These are phyloP conservation scores for Chaetomidium leptoderma DNA, from an alignment of 495 filamentous ascomycete genomes.

Conservation along the genomic window DNA sequence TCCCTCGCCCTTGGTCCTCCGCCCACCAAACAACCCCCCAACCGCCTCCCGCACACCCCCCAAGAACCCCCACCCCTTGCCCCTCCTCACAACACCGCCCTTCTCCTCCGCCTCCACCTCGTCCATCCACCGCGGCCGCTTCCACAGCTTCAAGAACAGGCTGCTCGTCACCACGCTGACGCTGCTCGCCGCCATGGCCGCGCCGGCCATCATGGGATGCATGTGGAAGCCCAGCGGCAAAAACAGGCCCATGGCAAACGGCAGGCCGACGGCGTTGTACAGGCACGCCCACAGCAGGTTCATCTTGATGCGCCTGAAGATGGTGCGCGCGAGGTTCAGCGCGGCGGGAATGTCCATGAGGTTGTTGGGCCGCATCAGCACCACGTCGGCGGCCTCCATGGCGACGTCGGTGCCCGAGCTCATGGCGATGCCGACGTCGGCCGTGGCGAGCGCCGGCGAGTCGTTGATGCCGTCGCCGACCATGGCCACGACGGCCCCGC, in stretches of 20 bases:
- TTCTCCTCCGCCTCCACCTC: slow-evolving; percentile 49
- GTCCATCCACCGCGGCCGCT: slow-evolving; percentile 83
- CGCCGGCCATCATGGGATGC: slow-evolving; percentile 91
- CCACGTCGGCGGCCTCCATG: slow-evolving; percentile 95
- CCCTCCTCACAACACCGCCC: slow-evolving; percentile 35
- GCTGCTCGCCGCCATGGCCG: slow-evolving; percentile 87
- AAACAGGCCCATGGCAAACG: slow-evolving; percentile 95
- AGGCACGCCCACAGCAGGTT: slow-evolving; percentile 88
- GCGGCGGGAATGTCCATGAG: slow-evolving; percentile 87
- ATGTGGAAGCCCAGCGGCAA: slow-evolving; percentile 82
- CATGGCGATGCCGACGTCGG: slow-evolving; percentile 89
- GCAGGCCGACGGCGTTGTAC: slow-evolving; percentile 89
- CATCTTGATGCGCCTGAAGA: slow-evolving; percentile 89
- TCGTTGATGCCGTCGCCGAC: slow-evolving; percentile 99
- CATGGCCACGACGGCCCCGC: slow-evolving; percentile 83
- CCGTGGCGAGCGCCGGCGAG: slow-evolving; percentile 89
- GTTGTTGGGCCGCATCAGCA: slow-evolving; percentile 88
- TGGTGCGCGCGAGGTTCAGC: slow-evolving; percentile 73
- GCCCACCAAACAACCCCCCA: slow-evolving; percentile 29
- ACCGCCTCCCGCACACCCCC: slow-evolving; percentile 38
- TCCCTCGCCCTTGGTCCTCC: slow-evolving; percentile 46
- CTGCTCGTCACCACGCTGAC: slow-evolving; percentile 85
- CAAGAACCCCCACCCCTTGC: slow-evolving; percentile 45
- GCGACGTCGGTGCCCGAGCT: slow-evolving; percentile 92
- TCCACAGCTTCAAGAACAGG: slow-evolving; percentile 83